Percentiles rank a stretch among this genome's conserved stretches.
phyloP scores from a whole-genome alignment of 73 alveolate species.

The Effrenium voratum region DNA sequence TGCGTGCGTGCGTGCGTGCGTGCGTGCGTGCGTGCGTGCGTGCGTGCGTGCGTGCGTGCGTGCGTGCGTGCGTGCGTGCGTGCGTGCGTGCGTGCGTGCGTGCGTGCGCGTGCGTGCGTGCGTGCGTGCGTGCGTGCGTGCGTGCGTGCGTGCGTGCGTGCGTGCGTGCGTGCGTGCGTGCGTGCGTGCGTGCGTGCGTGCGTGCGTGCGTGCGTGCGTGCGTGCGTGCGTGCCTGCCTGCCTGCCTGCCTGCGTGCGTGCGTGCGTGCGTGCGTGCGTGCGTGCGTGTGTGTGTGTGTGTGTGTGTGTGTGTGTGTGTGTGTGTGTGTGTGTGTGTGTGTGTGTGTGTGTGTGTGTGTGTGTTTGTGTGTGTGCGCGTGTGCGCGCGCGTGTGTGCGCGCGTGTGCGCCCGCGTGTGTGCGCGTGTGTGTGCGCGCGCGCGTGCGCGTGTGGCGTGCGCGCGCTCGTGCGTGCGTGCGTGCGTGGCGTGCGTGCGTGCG shows the following conservation, averaged over 20 bases:
- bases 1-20: background rate
- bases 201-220: background rate
- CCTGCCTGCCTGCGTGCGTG: background rate
- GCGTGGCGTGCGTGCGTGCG: no score
- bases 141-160: background rate
- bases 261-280: background rate
- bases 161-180: background rate
- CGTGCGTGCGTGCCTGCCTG: background rate
- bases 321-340: no score
- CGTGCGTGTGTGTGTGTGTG: background rate
- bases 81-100: background rate
- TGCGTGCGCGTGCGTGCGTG: background rate
- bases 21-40: background rate
- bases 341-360: no score
- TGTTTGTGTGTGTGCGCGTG: no score
- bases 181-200: background rate
- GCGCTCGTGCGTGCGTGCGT: no score
- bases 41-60: background rate
- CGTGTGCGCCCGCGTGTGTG: no score
- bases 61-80: background rate
- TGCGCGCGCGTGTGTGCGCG: no score
- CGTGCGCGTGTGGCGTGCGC: no score
- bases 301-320: background rate
- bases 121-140: no score
- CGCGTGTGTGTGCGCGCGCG: background rate